Base-by-base conservation (phyloP, 2,329 filamentous ascomycete genomes). In the Diaporthe eres region DNA sequence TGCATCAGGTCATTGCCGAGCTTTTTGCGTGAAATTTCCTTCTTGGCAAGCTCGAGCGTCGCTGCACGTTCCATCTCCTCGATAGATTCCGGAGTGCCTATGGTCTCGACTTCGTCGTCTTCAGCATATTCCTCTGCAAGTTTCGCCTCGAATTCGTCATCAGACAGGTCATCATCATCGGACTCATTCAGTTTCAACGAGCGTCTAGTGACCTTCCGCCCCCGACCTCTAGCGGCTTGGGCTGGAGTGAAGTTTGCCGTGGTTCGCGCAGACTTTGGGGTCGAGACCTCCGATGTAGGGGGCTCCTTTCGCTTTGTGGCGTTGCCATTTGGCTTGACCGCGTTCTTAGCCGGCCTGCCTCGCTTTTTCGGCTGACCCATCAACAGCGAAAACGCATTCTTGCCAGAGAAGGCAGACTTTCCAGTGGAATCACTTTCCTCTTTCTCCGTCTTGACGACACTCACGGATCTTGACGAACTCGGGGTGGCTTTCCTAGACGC, bases 1-100 rank as follows among this genome's bases (percentile, higher is more conserved):
- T 99, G 97, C 88, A 98, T 95, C 28, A 98, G 86, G 0, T 95
- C 94, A 79, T 99, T 99, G 63, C 97, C 96, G 1, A 98, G 88
- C 81, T 98, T 98, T 86, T 98, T 98, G 58, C 91, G 91, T 4
- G 92, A 88, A n/a, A 98, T 94, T 82, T 98, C 95, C 73, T 94
- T 93, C 82, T 96, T 97, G 0, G 95, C 96, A 75, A 95, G 86
- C 12, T 95, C 93, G 0, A 96, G 88, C 0, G 92, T 95, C 67
- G 92, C 90, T 0, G 90, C 90, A 2, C 90, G 88, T 78, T 94
- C 88, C 1, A 90, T 85, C 58, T 95, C 93, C 77, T 94, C 92
- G 2, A 87, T 84, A 0, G 88, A 85, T 51, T 87, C 81, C 2
- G 82, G 79, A 0, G 80, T 80, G 17, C 82, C 81, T 25, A 81